Base-by-base conservation (phyloP, 805 yeast genomes). In the Alloascoidea hylecoeti region DNA sequence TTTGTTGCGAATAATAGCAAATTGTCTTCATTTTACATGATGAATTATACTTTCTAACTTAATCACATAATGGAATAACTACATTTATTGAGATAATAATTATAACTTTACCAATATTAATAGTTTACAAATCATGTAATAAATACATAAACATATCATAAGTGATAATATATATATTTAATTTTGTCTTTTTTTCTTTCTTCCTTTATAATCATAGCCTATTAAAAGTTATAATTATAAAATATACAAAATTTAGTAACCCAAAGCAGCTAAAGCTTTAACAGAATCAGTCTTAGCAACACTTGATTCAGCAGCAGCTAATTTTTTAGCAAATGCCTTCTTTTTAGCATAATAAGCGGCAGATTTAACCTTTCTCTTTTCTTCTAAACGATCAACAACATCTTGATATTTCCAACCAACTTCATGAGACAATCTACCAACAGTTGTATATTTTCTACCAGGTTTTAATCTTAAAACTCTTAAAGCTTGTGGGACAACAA, bases 351-450 rank as follows among this genome's bases (percentile, higher is more conserved):
- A 85, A 83, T 84, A 92, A 70, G 94, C 98, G 63, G 95, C 95
- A 58, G 95, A 78, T 77, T 81, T 86, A 66, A 88, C 94, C 81
- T 84, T 88, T 75, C 99, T 83, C 88, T 94, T 89, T 71, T 86
- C 96, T 78, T 92, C 98, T 65, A 92, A 83, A 65, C 88, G 78
- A 62, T 85, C 84, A 58, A 92, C 98, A 63, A 92, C 79, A 50
- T 92, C 86, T 73, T 88, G 94, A 94, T 92, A 92, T 73, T 88
- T 92, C 98, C 98, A 92, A 68, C 98, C 98, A 56, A 92, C 96
- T 60, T 95, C 78, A 58, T 92, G 68, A 54, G 95, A 80, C 66
- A 92, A 78, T 68, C 92, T 86, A 66, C 95, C 95, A 58, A 92
- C 84, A 51, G 96, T 85, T 71, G 96, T 84, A 95, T 80, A 92